Evolutionary conservation across 345 rosid species (phyloP).

Genomic region (Moricandia arvensis): DNA sequence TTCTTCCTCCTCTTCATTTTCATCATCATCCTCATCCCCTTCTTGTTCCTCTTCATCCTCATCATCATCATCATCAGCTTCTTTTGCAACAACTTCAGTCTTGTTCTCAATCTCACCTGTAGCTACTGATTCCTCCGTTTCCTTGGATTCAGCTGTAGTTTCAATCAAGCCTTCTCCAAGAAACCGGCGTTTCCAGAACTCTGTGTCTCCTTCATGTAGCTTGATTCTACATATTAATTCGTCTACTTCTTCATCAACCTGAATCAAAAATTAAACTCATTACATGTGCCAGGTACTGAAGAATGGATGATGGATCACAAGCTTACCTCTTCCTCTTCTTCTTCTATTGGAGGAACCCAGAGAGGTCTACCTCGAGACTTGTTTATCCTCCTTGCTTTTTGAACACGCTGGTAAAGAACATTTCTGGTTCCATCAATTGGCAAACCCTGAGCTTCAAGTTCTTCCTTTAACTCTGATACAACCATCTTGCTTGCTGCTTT

Average conservation of each 20-base stretch:
- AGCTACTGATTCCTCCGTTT: constrained; percentile 45
- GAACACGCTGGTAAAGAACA: constrained; percentile 98
- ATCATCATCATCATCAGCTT: constrained; percentile 48
- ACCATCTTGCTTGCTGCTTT: constrained; percentile 99
- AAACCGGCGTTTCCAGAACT: constrained; percentile 92
- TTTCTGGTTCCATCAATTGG: constrained; percentile 97
- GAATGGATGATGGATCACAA: constrained; percentile 11
- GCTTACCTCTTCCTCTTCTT: constrained; percentile 88
- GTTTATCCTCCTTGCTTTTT: constrained; percentile 95
- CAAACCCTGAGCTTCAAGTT: constrained; percentile 91
- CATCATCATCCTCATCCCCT: constrained; percentile 59
- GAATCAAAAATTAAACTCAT: neutral
- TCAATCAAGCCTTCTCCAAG: constrained; percentile 74
- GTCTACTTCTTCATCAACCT: constrained; percentile 90
- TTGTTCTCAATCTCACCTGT: constrained; percentile 55
- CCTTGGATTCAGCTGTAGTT: constrained; percentile 48
- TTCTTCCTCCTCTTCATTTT: constrained; percentile 56
- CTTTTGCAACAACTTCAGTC: constrained; percentile 54
- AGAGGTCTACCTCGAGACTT: constrained; percentile 97
- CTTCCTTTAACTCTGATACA: constrained; percentile 90
- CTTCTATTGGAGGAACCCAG: constrained; percentile 97
- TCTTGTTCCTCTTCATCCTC: constrained; percentile 47
- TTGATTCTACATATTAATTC: constrained; percentile 77
- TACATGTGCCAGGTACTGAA: constrained; percentile 3
- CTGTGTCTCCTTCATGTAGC: constrained; percentile 93